Conservation (phyloP, 148 eudicot genomes). For the Pouteria glomerata region DNA sequence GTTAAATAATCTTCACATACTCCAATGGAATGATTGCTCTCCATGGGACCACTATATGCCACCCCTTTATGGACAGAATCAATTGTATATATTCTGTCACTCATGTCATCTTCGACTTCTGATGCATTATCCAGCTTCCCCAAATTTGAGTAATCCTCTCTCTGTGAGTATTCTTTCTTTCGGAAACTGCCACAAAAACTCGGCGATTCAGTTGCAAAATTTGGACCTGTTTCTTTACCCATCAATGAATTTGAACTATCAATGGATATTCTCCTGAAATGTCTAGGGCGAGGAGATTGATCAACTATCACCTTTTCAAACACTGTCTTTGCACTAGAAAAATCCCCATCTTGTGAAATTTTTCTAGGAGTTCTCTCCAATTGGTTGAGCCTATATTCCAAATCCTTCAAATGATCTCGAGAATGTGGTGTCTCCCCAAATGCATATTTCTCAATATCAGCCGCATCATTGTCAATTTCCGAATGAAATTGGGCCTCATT, state of each 20-base stretch:
- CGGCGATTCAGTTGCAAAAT: conserved; percentile 51
- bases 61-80: conserved; percentile 65
- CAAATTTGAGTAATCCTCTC: conserved; percentile 32
- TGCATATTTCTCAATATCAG: conserved; percentile 65
- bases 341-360: conserved; percentile 44
- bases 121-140: conserved; percentile 53
- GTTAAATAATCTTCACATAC: conserved; percentile 45
- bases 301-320: conserved; percentile 71
- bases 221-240: conserved; percentile 42
- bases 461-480: conserved; percentile 48
- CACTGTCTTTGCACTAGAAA: conserved; percentile 32
- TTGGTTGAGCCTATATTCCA: conserved; percentile 76
- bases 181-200: conserved; percentile 44
- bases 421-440: conserved; percentile 64
- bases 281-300: conserved; percentile 58
- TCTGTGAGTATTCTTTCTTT: conserved; percentile 36
- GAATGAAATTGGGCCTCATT: conserved; percentile 41
- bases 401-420: conserved; percentile 52
- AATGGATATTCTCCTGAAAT: conserved; percentile 40
- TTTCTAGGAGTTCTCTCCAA: conserved; percentile 58
- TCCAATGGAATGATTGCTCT: conserved; percentile 42
- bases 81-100: conserved; percentile 83
- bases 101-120: conserved; percentile 66
- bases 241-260: conserved; percentile 46
- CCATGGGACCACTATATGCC: conserved; percentile 35